Percentiles rank a stretch among this genome's conserved stretches.
Conservation (phyloP, 129 eudicot genomes). For the Flaveria brownii region DNA sequence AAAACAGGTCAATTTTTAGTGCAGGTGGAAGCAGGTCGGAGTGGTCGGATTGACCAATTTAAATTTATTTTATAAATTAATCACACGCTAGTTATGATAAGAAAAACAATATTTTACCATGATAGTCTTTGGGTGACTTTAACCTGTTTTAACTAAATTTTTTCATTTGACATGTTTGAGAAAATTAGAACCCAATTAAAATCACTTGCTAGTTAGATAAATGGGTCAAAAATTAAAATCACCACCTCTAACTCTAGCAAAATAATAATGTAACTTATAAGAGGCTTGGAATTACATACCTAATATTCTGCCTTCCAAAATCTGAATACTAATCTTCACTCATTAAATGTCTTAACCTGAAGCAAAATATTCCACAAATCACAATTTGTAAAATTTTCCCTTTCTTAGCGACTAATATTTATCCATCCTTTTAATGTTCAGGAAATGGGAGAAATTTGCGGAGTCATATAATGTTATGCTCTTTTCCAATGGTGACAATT, state of each 20-base stretch:
- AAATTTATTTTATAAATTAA: background rate
- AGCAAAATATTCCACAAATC: background rate
- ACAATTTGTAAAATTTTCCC: background rate
- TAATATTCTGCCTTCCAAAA: background rate
- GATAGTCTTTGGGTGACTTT: background rate
- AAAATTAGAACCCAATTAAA: background rate
- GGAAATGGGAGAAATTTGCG: constrained; percentile 93
- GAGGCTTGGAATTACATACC: background rate
- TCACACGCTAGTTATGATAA: background rate
- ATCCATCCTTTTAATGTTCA: constrained; percentile 28
- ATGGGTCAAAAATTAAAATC: background rate
- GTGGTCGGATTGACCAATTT: background rate
- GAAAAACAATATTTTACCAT: background rate
- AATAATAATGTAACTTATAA: background rate
- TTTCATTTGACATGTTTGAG: constrained; percentile 1
- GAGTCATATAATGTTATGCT: constrained; percentile 81
- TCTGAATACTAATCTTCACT: background rate
- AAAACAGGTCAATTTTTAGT: background rate
- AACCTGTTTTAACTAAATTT: background rate
- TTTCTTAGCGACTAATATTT: constrained; percentile 1
- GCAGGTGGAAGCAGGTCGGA: background rate
- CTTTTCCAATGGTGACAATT: constrained; percentile 79
- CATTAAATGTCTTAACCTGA: background rate
- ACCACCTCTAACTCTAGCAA: background rate
- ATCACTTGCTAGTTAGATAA: background rate